Percentiles rank a stretch among this genome's conserved stretches.
Conservation (phyloP, 2,329 filamentous ascomycete species). For the Beauveria medogensis region DNA sequence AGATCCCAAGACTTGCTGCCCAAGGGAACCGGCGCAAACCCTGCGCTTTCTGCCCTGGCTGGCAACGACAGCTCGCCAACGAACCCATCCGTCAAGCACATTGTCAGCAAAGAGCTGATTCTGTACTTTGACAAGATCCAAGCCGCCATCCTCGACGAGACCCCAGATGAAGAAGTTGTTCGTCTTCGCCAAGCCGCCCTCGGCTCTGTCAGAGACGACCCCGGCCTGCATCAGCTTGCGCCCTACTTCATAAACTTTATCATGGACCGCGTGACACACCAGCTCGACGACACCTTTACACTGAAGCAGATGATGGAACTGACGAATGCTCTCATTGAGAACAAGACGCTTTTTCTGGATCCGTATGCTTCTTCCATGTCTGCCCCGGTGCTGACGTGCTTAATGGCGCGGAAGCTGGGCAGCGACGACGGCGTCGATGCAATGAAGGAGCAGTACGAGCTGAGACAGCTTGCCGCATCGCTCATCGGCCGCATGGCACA, state of each 20-base stretch:
- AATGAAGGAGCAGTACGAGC: constrained; percentile 59
- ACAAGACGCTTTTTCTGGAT: constrained; percentile 66
- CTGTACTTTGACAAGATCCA: constrained; percentile 97
- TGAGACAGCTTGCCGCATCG: constrained; percentile 77
- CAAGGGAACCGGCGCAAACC: constrained; percentile 83
- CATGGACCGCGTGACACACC: constrained; percentile 91
- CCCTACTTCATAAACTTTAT: constrained; percentile 97
- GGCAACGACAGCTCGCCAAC: constrained; percentile 77
- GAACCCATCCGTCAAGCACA: constrained; percentile 90
- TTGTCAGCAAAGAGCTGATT: constrained; percentile 90
- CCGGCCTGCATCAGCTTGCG: constrained; percentile 87
- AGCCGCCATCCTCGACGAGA: constrained; percentile 78
- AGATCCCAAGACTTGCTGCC: constrained; percentile 77
- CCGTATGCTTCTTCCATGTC: constrained; percentile 60
- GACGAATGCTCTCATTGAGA: constrained; percentile 74
- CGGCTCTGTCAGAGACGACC: constrained; percentile 77
- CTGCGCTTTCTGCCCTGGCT: constrained; percentile 69
- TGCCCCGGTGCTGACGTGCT: constrained; percentile 82
- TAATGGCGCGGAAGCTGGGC: constrained; percentile 71
- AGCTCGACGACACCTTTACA: constrained; percentile 80
- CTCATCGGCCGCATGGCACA: constrained; percentile 70
- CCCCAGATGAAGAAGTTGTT: constrained; percentile 66
- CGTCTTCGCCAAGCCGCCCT: constrained; percentile 75
- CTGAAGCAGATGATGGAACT: constrained; percentile 90
- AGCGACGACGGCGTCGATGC: constrained; percentile 43